phyloP scores from a whole-genome alignment of 2,329 filamentous ascomycete species.

The Ilyonectria robusta region DNA sequence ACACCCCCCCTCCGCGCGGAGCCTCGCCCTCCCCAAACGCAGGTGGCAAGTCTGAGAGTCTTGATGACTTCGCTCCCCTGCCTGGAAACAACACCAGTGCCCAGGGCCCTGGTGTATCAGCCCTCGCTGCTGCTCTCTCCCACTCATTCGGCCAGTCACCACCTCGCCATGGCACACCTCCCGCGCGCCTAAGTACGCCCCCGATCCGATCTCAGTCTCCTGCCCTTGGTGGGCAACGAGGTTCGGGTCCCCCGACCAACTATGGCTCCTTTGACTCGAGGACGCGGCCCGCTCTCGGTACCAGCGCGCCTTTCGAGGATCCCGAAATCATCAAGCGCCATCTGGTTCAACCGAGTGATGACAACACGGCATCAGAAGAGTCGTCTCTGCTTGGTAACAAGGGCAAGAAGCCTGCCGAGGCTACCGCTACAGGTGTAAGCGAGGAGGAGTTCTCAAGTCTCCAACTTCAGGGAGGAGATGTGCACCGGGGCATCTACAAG shows the following conservation, averaged over 20 bases:
- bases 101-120: constrained; percentile 86
- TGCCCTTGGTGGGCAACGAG: constrained; percentile 53
- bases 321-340: constrained; percentile 93
- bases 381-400: constrained; percentile 63
- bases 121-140: constrained; percentile 88
- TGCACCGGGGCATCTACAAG: constrained; percentile 94
- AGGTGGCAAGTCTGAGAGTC: constrained; percentile 36
- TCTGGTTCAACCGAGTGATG: constrained; percentile 78
- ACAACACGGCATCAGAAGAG: constrained; percentile 62
- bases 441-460: constrained; percentile 94
- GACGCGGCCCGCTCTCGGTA: constrained; percentile 63
- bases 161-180: constrained; percentile 77
- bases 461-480: constrained; percentile 92
- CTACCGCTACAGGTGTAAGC: constrained; percentile 58
- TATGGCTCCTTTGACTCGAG: constrained; percentile 90
- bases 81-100: constrained; percentile 74
- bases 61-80: constrained; percentile 72
- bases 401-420: constrained; percentile 67
- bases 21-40: constrained; percentile 50
- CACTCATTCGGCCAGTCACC: constrained; percentile 80
- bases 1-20: constrained; percentile 55
- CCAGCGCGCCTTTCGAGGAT: constrained; percentile 80
- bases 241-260: constrained; percentile 73
- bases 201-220: constrained; percentile 57
- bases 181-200: constrained; percentile 72